phyloP scores from a whole-genome alignment of 345 rosid species.

The Populus pruinosa region DNA sequence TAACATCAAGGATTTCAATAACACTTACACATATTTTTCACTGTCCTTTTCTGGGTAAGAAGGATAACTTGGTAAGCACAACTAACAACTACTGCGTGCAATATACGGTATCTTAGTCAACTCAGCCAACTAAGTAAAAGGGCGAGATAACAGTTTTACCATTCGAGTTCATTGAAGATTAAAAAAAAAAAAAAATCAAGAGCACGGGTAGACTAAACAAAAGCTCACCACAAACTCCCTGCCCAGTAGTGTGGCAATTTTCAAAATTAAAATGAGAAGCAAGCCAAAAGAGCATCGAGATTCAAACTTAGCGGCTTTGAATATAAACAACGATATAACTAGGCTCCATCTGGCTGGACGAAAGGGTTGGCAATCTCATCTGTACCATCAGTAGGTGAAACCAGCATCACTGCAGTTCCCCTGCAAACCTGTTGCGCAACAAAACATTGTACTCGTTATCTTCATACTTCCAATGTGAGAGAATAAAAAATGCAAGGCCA shows the following conservation, averaged over 20 bases:
- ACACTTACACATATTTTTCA: not conserved
- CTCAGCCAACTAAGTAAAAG: not conserved
- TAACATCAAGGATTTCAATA: not conserved
- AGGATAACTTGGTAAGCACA: not conserved
- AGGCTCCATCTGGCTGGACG: conserved; percentile 80
- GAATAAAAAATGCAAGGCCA: no score
- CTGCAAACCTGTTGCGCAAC: conserved; percentile 70
- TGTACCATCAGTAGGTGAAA: conserved; percentile 95
- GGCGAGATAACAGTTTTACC: conserved; percentile 6
- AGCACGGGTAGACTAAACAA: not conserved
- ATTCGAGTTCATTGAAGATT: not conserved
- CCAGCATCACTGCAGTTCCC: conserved; percentile 98
- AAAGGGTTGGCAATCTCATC: conserved; percentile 99
- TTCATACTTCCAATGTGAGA: not conserved
- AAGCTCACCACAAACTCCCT: conserved; percentile 2
- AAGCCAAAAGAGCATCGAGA: not conserved
- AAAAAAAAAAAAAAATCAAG: not conserved
- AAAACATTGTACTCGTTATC: not conserved
- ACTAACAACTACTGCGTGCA: not conserved
- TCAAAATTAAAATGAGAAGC: not conserved
- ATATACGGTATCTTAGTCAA: not conserved
- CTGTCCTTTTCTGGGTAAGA: not conserved
- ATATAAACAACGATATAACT: conserved; percentile 13
- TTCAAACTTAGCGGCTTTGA: conserved; percentile 5
- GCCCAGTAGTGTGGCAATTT: not conserved